These are phyloP conservation scores for Schizopora paradoxa DNA, from an alignment of 1,284 basidiomycete genomes.

Conservation along the genomic window DNA sequence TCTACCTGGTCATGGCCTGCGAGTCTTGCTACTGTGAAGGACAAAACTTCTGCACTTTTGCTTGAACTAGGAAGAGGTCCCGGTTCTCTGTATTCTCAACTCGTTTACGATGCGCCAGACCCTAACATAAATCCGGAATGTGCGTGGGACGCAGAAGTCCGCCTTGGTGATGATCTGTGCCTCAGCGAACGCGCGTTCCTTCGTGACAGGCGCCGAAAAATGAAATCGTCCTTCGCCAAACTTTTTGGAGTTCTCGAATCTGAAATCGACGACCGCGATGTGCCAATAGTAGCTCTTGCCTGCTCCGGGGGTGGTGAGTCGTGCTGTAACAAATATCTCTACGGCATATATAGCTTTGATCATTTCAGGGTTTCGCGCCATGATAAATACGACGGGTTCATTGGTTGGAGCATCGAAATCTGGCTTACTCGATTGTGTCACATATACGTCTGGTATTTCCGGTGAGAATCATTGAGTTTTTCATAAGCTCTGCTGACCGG, in stretches of 20 bases:
- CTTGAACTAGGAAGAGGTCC: constrained; percentile 32
- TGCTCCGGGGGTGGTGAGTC: constrained; percentile 35
- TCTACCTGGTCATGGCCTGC: constrained; percentile 29
- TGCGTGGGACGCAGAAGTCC: constrained; percentile 37
- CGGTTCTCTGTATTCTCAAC: constrained; percentile 32
- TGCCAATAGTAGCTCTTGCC: constrained; percentile 38
- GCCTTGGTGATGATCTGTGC: constrained; percentile 34
- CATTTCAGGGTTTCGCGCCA: constrained; percentile 32
- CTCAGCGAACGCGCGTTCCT: constrained; percentile 34
- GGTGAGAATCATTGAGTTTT: constrained; percentile 20
- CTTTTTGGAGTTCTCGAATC: constrained; percentile 30
- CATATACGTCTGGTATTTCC: constrained; percentile 37
- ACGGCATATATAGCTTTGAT: neutral
- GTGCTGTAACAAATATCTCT: neutral
- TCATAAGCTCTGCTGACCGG: neutral
- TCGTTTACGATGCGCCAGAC: constrained; percentile 29
- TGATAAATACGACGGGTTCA: constrained; percentile 37
- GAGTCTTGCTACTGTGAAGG: constrained; percentile 26
- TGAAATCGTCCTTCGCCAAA: constrained; percentile 31
- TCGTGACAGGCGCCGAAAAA: constrained; percentile 28
- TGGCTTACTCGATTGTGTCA: constrained; percentile 32
- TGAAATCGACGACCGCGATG: constrained; percentile 34
- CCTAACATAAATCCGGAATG: constrained; percentile 32
- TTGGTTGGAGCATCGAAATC: constrained; percentile 29
- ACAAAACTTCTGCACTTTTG: constrained; percentile 27